Percentiles rank a stretch among this genome's conserved stretches.
phyloP scores from a whole-genome alignment of 2,329 filamentous ascomycete genomes.

The Ophiostoma ulmi region DNA sequence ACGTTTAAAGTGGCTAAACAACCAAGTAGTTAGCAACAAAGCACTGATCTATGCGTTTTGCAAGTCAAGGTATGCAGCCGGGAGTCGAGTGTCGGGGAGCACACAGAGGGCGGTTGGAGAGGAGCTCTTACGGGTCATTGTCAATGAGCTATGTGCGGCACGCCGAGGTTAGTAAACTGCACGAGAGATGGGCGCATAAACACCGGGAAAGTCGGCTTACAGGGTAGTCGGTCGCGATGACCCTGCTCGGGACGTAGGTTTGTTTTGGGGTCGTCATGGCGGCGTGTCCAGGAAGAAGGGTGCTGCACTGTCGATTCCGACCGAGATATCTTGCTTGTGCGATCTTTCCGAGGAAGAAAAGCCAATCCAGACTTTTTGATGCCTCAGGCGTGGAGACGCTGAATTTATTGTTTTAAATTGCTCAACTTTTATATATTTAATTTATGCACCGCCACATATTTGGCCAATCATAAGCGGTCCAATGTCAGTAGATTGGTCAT shows the following conservation, averaged over 20 bases:
- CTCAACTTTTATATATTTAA: constrained; percentile 9
- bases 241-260: constrained; percentile 68
- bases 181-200: constrained; percentile 24
- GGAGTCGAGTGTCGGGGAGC: not conserved
- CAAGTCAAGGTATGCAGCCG: not conserved
- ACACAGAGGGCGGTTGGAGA: not conserved
- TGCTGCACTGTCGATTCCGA: constrained; percentile 20
- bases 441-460: not conserved
- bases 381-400: constrained; percentile 24
- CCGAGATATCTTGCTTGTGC: constrained; percentile 14
- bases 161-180: constrained; percentile 23
- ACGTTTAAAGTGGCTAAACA: constrained; percentile 74
- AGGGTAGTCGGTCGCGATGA: constrained; percentile 76
- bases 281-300: constrained; percentile 26
- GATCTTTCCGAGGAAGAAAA: constrained; percentile 24
- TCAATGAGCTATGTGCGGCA: constrained; percentile 74
- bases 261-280: constrained; percentile 39
- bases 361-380: constrained; percentile 21
- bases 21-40: constrained; percentile 30
- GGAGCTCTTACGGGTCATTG: constrained; percentile 78
- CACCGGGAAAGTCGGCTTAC: constrained; percentile 55
- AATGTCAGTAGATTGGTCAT: constrained; percentile 28
- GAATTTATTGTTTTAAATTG: not conserved
- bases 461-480: constrained; percentile 23
- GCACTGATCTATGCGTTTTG: not conserved